Conservation (phyloP, 345 rosid genomes). For the Rhizophora apiculata region DNA sequence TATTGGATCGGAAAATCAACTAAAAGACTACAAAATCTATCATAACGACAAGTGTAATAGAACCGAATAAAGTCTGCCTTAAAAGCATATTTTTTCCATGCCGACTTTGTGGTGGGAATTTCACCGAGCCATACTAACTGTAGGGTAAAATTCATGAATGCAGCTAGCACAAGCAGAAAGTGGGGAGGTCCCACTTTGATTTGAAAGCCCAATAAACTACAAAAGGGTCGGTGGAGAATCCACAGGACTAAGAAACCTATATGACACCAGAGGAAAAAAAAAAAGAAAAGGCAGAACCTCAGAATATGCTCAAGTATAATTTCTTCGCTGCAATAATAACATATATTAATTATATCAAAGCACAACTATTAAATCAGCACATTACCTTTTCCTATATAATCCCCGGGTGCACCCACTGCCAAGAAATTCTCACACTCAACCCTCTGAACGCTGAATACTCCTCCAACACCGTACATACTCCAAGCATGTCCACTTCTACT, state of each 20-base stretch:
- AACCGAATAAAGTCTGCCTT: slow-evolving; percentile 4
- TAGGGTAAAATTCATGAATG: slow-evolving; percentile 7
- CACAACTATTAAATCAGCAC: slow-evolving; percentile 13
- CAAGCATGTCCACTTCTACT: slow-evolving; percentile 26
- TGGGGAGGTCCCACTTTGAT: slow-evolving; percentile 34
- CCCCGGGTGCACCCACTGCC: slow-evolving; percentile 21
- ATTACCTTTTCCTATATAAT: slow-evolving; percentile 24
- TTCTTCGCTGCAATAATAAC: slow-evolving; percentile 8
- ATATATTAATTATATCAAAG: slow-evolving; percentile 7
- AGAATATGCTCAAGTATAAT: slow-evolving; percentile 24
- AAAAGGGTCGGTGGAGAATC: slow-evolving; percentile 51
- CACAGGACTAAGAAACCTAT: slow-evolving; percentile 19
- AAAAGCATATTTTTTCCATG: slow-evolving; percentile 1
- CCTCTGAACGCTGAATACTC: background rate
- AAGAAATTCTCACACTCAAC: slow-evolving; percentile 11
- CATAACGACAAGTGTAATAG: slow-evolving; percentile 7
- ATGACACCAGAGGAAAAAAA: slow-evolving; percentile 9
- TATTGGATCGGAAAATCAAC: background rate
- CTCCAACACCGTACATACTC: background rate
- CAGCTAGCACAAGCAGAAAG: slow-evolving; percentile 20
- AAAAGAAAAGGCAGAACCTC: background rate
- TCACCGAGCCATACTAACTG: slow-evolving; percentile 26
- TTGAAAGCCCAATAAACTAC: slow-evolving; percentile 29
- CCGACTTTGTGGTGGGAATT: slow-evolving; percentile 16
- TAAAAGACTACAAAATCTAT: background rate